Evolutionary conservation across 108 stramenopile species (phyloP), one percentile per base, ranked within the genome.

Genomic region (Licmophora abbreviata): DNA sequence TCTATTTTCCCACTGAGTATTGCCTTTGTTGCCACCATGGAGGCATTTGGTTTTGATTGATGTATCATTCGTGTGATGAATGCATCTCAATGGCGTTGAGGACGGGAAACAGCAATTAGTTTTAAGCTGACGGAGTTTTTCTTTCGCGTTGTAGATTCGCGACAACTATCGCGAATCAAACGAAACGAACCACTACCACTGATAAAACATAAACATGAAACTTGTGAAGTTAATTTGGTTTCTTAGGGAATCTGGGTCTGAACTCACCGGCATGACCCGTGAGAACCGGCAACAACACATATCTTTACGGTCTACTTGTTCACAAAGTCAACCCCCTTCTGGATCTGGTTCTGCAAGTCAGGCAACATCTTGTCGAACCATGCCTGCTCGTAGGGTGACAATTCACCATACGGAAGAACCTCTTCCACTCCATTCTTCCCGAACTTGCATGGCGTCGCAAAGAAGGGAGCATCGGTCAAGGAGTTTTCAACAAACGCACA

Each of bases 351-450:
- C 67, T 94, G 73, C 52, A 99, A 68, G n/a, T 95, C 89, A 15
- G 97, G 97, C 52, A 98, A 43, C 88, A 95, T 93, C 62, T 96
- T 93, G 66, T 98, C 94, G 43, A 97, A 80, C 85, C 88, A 88
- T 29, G 54, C 73, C 74, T 99, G 73, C 64, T 99, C 99, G 70
- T 93, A 94, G 10, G 81, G 73, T 30, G 76, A 76, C 22, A 99
- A 73, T 11, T 76, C 73, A 29, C 97, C 95, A 59, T 75, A 89
- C 3, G 68, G 75, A 41, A 84, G 58, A 48, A 99, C 73, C 60
- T 96, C 79, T 71, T 82, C 85, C 18, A 98, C 93, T n/a, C 99
- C 99, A 51, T 95, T 69, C 54, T 68, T 64, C 47, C 95, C 97
- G 59, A 99, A 88, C 66, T 81, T 83, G 68, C 88, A 82, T 11